Conservation (phyloP, 306 rosid species). For the Luffa aegyptiaca region DNA sequence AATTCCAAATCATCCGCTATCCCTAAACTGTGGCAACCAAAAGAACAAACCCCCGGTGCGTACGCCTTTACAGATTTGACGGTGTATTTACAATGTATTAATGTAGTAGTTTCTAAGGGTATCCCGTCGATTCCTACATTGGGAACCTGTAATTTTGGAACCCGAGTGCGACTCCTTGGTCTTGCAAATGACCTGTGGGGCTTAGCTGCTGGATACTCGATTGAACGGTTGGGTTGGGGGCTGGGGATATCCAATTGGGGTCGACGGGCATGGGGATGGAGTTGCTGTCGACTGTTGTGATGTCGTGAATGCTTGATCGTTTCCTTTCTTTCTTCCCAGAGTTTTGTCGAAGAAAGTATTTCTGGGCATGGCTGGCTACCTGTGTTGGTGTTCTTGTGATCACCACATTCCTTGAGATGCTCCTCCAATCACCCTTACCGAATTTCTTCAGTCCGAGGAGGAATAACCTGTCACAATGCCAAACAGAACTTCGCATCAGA, state of each 20-base stretch:
- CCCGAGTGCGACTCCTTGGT: constrained; percentile 11
- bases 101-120: not conserved
- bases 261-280: constrained; percentile 23
- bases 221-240: constrained; percentile 9
- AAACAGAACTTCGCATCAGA: not conserved
- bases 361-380: constrained; percentile 96
- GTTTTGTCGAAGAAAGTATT: constrained; percentile 69
- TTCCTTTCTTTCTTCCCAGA: constrained; percentile 74
- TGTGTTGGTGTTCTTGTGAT: constrained; percentile 87
- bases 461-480: constrained; percentile 37
- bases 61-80: not conserved
- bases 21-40: not conserved
- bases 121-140: not conserved
- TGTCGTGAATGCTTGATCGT: constrained; percentile 91
- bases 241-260: constrained; percentile 48
- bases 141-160: constrained; percentile 25
- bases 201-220: constrained; percentile 22
- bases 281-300: constrained; percentile 53
- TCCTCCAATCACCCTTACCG: constrained; percentile 98
- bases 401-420: constrained; percentile 82
- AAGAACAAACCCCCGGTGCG: not conserved
- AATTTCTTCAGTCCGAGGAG: constrained; percentile 50
- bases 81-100: not conserved
- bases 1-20: not conserved
- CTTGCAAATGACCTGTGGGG: constrained; percentile 11